Percentiles rank a stretch among this genome's conserved stretches.
These are phyloP conservation scores for Penicillium longicatenatum DNA, from an alignment of 495 filamentous ascomycete species.

Conservation along the genomic window DNA sequence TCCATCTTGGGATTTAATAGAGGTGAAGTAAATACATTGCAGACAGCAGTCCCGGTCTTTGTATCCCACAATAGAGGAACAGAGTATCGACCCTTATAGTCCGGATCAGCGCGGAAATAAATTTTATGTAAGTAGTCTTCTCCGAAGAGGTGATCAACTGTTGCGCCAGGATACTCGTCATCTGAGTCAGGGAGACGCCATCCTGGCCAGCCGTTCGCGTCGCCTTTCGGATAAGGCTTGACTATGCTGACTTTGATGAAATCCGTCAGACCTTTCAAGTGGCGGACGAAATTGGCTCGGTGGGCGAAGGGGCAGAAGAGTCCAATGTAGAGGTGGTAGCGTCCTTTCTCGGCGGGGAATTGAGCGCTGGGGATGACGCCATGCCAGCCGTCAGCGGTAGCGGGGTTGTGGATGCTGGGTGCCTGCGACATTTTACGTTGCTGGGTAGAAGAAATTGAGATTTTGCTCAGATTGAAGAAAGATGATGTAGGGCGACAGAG, in stretches of 20 bases:
- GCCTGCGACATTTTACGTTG: neutral
- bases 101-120: constrained; percentile 53
- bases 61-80: constrained; percentile 62
- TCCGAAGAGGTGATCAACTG: constrained; percentile 52
- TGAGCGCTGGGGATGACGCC: constrained; percentile 25
- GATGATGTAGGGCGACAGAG: too few species aligned
- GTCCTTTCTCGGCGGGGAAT: constrained; percentile 69
- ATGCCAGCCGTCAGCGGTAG: constrained; percentile 16
- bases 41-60: constrained; percentile 48
- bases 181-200: constrained; percentile 52
- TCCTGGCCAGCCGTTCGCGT: constrained; percentile 51
- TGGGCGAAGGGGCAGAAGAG: constrained; percentile 67
- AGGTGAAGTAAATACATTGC: constrained; percentile 35
- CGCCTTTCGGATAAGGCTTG: constrained; percentile 67
- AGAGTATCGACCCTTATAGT: constrained; percentile 54
- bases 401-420: constrained; percentile 6
- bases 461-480: too few species aligned
- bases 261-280: constrained; percentile 75
- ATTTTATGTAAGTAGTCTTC: constrained; percentile 52
- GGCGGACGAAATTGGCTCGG: constrained; percentile 56
- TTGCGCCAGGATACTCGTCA: constrained; percentile 52
- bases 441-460: too few species aligned
- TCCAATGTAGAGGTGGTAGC: constrained; percentile 78
- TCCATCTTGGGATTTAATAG: neutral
- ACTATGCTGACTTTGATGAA: constrained; percentile 71